Conservation (phyloP, 202 grass and related monocot species). For the Elaeis oleifera region DNA sequence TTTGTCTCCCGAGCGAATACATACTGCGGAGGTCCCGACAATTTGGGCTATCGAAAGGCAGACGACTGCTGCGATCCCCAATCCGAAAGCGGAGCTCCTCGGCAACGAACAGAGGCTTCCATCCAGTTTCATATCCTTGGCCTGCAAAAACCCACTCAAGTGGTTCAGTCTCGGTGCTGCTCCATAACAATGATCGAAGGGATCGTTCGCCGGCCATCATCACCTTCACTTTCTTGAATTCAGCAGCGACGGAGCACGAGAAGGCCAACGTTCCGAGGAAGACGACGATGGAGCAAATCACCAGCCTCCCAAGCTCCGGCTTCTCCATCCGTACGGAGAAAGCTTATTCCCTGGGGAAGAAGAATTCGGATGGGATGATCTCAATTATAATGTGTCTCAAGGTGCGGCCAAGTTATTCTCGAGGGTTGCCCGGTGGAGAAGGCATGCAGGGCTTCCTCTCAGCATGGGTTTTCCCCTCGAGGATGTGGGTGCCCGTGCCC, state of each 20-base stretch:
- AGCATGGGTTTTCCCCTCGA: too few relatives aligned
- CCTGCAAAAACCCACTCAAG: slow-evolving; percentile 25
- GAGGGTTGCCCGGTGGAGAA: too few relatives aligned
- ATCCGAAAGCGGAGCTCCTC: slow-evolving; percentile 49
- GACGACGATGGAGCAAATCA: slow-evolving; percentile 37
- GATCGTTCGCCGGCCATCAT: too few relatives aligned
- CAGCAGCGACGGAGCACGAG: slow-evolving; percentile 73
- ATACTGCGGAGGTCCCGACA: slow-evolving; percentile 34
- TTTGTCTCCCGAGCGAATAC: not conserved
- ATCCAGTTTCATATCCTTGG: slow-evolving; percentile 65
- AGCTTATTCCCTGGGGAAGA: too few relatives aligned
- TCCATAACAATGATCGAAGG: too few relatives aligned
- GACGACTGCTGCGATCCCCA: slow-evolving; percentile 60
- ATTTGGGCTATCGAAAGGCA: slow-evolving; percentile 71
- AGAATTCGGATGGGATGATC: too few relatives aligned
- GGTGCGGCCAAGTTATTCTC: too few relatives aligned
- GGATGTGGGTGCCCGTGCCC: too few relatives aligned
- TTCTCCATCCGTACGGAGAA: slow-evolving; percentile 22
- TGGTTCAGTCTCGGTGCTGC: too few relatives aligned
- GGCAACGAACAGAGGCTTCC: slow-evolving; percentile 88
- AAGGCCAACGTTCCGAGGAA: slow-evolving; percentile 53
- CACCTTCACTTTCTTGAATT: slow-evolving; percentile 79
- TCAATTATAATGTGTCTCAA: too few relatives aligned
- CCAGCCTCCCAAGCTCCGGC: slow-evolving; percentile 26
- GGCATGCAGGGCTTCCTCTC: too few relatives aligned